Evolutionary conservation across 176 grass and related monocot species (phyloP).

Genomic region (Microstegium vimineum): DNA sequence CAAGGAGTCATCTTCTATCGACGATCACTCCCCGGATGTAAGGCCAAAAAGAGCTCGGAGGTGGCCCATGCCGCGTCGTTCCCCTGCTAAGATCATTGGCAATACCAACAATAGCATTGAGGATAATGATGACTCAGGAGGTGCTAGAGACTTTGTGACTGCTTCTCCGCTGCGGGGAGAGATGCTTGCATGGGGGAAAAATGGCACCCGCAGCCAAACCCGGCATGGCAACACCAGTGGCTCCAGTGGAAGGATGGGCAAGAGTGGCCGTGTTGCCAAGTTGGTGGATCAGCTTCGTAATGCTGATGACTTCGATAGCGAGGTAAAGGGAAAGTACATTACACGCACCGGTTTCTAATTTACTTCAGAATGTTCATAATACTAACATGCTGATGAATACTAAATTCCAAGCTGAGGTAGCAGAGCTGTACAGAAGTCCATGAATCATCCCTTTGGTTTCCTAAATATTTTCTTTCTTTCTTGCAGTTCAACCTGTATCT

Average conservation of each 20-base stretch:
- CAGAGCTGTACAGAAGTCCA: neutral
- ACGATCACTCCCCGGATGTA: constrained; percentile 63
- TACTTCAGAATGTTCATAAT: constrained; percentile 6
- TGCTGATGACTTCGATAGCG: constrained; percentile 54
- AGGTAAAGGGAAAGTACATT: constrained; percentile 39
- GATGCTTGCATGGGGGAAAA: constrained; percentile 92
- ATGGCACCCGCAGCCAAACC: constrained; percentile 70
- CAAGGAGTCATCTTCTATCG: constrained; percentile 75
- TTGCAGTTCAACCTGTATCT: constrained; percentile 63
- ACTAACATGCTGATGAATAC: neutral
- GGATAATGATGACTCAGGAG: constrained; percentile 55
- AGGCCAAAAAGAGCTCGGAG: constrained; percentile 65
- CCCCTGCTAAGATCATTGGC: constrained; percentile 43
- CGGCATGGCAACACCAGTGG: constrained; percentile 59
- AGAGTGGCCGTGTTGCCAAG: constrained; percentile 58
- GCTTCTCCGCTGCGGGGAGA: constrained; percentile 67
- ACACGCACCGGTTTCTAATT: neutral
- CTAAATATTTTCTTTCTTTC: constrained; percentile 18
- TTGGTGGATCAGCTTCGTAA: constrained; percentile 60
- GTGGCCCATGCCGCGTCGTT: constrained; percentile 50
- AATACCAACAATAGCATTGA: constrained; percentile 39
- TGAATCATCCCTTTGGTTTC: constrained; percentile 1
- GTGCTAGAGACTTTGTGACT: constrained; percentile 46
- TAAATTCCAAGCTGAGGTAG: neutral
- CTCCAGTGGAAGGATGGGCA: constrained; percentile 55